Evolutionary conservation across 2,329 filamentous ascomycete species (phyloP).

Genomic region (Trichoderma oligosporum): DNA sequence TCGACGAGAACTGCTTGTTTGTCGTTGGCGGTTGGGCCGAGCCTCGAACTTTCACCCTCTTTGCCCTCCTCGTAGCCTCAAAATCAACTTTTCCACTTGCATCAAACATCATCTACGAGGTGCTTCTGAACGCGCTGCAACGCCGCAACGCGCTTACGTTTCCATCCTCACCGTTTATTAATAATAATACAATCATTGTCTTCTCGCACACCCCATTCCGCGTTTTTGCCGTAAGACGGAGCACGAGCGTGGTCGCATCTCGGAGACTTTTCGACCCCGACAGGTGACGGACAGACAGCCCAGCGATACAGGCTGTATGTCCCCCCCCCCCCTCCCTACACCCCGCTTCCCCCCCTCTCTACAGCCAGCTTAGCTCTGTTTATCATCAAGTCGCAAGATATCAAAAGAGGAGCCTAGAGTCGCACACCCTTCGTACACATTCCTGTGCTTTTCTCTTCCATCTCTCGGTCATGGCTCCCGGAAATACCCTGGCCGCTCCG

Average conservation of each 20-base stretch:
- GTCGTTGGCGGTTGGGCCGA: not conserved
- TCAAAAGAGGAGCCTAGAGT: not conserved
- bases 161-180: not conserved
- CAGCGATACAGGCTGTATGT: too few relatives aligned
- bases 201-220: conserved; percentile 8
- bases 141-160: not conserved
- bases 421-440: not conserved
- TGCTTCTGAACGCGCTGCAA: not conserved
- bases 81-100: not conserved
- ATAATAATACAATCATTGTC: not conserved
- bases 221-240: not conserved
- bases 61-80: not conserved
- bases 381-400: conserved; percentile 4
- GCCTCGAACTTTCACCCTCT: not conserved
- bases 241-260: conserved; percentile 6
- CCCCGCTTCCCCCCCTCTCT: not conserved
- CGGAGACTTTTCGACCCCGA: conserved; percentile 14
- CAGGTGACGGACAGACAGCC: not conserved
- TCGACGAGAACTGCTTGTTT: not conserved
- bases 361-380: not conserved
- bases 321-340: not conserved
- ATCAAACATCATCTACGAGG: not conserved
- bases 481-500: conserved; percentile 19
- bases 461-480: conserved; percentile 24
- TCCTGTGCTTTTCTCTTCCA: not conserved